Percentiles rank a stretch among this genome's conserved stretches.
phyloP scores from a whole-genome alignment of 257 asterid species.

The Forsythia suspensa region DNA sequence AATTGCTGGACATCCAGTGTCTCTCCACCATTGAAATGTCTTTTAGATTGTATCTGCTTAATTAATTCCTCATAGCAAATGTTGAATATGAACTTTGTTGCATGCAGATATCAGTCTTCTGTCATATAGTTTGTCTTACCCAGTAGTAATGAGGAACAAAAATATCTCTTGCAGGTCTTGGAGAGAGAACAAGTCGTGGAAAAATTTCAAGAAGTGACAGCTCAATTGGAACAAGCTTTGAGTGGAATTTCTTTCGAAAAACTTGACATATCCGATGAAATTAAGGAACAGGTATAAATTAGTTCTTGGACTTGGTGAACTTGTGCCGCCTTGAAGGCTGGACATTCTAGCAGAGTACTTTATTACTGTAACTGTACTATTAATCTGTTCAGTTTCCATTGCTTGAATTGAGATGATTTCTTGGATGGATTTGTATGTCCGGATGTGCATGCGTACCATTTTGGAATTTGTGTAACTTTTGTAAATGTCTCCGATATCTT shows the following conservation, averaged over 20 bases:
- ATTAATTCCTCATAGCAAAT: background rate
- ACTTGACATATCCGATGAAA: slow-evolving; percentile 95
- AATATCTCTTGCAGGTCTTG: slow-evolving; percentile 61
- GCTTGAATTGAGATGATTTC: slow-evolving; percentile 14
- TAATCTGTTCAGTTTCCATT: slow-evolving; percentile 12
- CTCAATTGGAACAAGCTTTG: slow-evolving; percentile 80
- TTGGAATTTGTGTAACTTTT: slow-evolving; percentile 2
- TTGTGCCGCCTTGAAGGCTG: background rate
- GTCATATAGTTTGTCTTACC: background rate
- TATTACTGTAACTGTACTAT: slow-evolving; percentile 9
- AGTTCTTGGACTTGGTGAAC: slow-evolving; percentile 11
- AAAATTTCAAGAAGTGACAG: slow-evolving; percentile 75
- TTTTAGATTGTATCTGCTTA: background rate
- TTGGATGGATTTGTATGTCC: slow-evolving; percentile 11
- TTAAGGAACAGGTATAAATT: slow-evolving; percentile 79
- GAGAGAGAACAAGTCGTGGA: slow-evolving; percentile 79
- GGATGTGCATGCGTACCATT: background rate
- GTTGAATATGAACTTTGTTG: background rate
- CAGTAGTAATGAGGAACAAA: slow-evolving; percentile 10
- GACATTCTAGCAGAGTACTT: slow-evolving; percentile 15
- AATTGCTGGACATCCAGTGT: background rate
- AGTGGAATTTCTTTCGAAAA: slow-evolving; percentile 70
- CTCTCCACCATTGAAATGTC: background rate
- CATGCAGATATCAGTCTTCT: background rate
- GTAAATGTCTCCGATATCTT: background rate